Evolutionary conservation across 805 yeast species (phyloP).

Genomic region (Zygosaccharomyces rouxii): DNA sequence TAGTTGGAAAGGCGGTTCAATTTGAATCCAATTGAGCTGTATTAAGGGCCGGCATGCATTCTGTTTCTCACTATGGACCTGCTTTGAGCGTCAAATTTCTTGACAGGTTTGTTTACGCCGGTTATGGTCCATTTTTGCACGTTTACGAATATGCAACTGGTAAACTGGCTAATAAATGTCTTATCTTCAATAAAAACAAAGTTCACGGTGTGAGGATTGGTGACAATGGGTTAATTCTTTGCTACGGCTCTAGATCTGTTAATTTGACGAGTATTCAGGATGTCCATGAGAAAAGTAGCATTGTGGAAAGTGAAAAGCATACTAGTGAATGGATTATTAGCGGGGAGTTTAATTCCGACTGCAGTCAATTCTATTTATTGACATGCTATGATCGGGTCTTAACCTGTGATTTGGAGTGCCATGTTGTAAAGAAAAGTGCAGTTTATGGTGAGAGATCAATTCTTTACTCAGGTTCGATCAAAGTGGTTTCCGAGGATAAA

Average conservation of each 20-base stretch:
- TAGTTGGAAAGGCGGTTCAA: not conserved
- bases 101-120: conserved; percentile 46
- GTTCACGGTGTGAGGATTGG: conserved; percentile 66
- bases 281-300: conserved; percentile 20
- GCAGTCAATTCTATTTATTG: conserved; percentile 45
- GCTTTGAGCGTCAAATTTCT: conserved; percentile 56
- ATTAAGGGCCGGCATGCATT: conserved; percentile 10
- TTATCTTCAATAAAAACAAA: conserved; percentile 65
- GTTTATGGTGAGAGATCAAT: conserved; percentile 71
- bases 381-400: conserved; percentile 71
- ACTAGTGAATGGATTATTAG: conserved; percentile 78
- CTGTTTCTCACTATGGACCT: conserved; percentile 51
- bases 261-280: conserved; percentile 38
- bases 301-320: conserved; percentile 41
- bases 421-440: conserved; percentile 29
- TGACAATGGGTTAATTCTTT: conserved; percentile 35
- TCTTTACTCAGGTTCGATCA: conserved; percentile 79
- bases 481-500: conserved; percentile 38
- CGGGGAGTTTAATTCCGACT: conserved; percentile 45
- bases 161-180: conserved; percentile 37
- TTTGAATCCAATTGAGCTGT: not conserved
- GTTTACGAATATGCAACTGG: conserved; percentile 45
- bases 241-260: conserved; percentile 74
- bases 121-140: conserved; percentile 66
- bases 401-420: conserved; percentile 29